phyloP scores from a whole-genome alignment of 495 filamentous ascomycete genomes.

The Polyplosphaeria fusca region DNA sequence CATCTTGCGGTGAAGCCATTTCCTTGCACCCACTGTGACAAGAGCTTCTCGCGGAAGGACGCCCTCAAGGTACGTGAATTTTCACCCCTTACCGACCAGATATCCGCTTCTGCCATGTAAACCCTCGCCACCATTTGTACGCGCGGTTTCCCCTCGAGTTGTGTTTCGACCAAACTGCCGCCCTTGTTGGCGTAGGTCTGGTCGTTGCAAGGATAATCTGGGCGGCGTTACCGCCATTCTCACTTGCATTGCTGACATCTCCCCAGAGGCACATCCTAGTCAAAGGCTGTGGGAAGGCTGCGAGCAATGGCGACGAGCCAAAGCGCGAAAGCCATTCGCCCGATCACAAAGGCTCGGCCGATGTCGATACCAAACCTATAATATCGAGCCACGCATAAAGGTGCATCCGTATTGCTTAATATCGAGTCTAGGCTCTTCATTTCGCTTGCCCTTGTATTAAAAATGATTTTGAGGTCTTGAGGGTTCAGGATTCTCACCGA shows the following conservation, averaged over 20 bases:
- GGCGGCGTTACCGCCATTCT: slow-evolving; percentile 15
- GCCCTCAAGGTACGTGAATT: slow-evolving; percentile 84
- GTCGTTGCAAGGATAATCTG: too few species aligned
- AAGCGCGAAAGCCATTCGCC: slow-evolving; percentile 42
- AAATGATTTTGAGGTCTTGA: slow-evolving; percentile 8
- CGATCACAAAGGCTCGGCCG: slow-evolving; percentile 28
- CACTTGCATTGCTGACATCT: slow-evolving; percentile 32
- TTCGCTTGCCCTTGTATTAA: slow-evolving; percentile 33
- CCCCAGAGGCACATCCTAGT: slow-evolving; percentile 84
- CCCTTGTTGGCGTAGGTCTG: too few species aligned
- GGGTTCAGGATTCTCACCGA: slow-evolving; percentile 1
- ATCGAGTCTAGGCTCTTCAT: slow-evolving; percentile 7
- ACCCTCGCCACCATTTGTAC: too few species aligned
- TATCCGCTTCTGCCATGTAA: too few species aligned
- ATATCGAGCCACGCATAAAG: slow-evolving; percentile 30
- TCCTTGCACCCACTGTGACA: slow-evolving; percentile 86
- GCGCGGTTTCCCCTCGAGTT: too few species aligned
- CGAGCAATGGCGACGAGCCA: slow-evolving; percentile 32
- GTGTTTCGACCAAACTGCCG: too few species aligned
- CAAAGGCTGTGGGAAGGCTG: slow-evolving; percentile 78
- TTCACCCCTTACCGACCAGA: too few species aligned
- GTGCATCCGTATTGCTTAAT: slow-evolving; percentile 8
- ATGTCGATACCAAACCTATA: slow-evolving; percentile 33
- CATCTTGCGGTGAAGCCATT: slow-evolving; percentile 95
- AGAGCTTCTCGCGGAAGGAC: slow-evolving; percentile 96